A percentile compares a stretch with the other conserved stretches of the same genome.
Conservation (phyloP, 2,329 filamentous ascomycete genomes). For the Monilinia aucupariae region DNA sequence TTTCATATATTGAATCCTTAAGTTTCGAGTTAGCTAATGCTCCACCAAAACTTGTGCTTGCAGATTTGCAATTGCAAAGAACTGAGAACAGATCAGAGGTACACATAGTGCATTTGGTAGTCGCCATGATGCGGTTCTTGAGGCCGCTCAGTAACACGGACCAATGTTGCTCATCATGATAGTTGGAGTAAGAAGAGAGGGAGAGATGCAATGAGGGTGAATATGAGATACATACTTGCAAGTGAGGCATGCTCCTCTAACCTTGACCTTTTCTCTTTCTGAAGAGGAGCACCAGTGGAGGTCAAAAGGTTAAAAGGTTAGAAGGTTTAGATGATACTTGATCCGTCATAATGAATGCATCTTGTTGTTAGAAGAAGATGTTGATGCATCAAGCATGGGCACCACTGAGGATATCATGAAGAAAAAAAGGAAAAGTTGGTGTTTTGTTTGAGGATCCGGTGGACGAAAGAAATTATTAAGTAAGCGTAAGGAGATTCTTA, state of each 20-base stretch:
- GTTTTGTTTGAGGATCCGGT: no score
- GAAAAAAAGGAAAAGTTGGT: no score
- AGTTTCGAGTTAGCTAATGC: neutral
- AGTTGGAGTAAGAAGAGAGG: conserved; percentile 15
- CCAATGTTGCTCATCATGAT: conserved; percentile 81
- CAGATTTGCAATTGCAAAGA: conserved; percentile 14
- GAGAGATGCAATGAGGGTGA: no score
- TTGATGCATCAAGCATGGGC: neutral
- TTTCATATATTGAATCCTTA: conserved; percentile 22
- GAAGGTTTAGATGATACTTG: neutral
- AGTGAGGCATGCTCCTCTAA: conserved; percentile 11
- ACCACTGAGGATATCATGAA: neutral
- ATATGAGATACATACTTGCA: conserved; percentile 10
- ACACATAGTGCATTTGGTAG: conserved; percentile 65
- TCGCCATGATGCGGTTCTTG: conserved; percentile 85
- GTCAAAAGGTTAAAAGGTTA: no score
- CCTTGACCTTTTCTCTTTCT: conserved; percentile 4
- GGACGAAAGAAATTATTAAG: no score
- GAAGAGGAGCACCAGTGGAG: no score
- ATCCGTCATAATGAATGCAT: conserved; percentile 9
- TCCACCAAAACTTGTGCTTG: neutral
- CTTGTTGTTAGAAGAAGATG: neutral
- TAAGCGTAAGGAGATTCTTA: no score
- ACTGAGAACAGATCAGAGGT: conserved; percentile 57
- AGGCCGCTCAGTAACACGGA: conserved; percentile 93